Percentiles rank a stretch among this genome's conserved stretches.
Conservation (phyloP, 495 filamentous ascomycete species). For the Aspergillus egyptiacus region DNA sequence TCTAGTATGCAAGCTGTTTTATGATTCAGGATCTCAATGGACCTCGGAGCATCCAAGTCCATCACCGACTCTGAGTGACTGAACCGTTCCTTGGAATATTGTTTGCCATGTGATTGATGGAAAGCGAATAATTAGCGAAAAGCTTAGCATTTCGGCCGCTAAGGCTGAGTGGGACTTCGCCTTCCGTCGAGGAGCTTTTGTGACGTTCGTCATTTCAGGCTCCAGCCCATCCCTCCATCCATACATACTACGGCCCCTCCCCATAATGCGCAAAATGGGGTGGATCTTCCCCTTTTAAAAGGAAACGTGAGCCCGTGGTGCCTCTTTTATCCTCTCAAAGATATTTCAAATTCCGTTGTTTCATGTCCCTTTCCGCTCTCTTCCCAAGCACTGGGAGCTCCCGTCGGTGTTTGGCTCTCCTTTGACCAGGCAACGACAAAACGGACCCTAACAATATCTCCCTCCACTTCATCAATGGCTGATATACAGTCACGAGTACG, state of each 20-base stretch:
- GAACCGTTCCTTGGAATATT: too few species aligned
- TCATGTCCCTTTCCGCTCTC: not conserved
- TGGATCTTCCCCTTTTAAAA: not conserved
- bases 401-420: not conserved
- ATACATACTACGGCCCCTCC: not conserved
- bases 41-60: too few species aligned
- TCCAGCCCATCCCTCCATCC: not conserved
- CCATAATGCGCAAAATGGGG: not conserved
- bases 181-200: not conserved
- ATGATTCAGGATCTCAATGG: too few species aligned
- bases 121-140: slow-evolving; percentile 2
- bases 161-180: slow-evolving; percentile 9
- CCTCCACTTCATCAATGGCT: slow-evolving; percentile 11
- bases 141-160: slow-evolving; percentile 6
- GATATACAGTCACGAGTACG: slow-evolving; percentile 17
- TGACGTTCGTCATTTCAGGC: not conserved
- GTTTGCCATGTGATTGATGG: not conserved
- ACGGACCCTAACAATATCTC: not conserved
- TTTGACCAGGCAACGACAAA: slow-evolving; percentile 3
- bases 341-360: not conserved
- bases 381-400: not conserved
- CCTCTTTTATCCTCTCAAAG: not conserved
- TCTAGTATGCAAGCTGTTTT: too few species aligned
- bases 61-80: too few species aligned
- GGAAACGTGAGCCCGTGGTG: not conserved